phyloP scores from a whole-genome alignment of 768 basidiomycete species.

The Trametes elegans region DNA sequence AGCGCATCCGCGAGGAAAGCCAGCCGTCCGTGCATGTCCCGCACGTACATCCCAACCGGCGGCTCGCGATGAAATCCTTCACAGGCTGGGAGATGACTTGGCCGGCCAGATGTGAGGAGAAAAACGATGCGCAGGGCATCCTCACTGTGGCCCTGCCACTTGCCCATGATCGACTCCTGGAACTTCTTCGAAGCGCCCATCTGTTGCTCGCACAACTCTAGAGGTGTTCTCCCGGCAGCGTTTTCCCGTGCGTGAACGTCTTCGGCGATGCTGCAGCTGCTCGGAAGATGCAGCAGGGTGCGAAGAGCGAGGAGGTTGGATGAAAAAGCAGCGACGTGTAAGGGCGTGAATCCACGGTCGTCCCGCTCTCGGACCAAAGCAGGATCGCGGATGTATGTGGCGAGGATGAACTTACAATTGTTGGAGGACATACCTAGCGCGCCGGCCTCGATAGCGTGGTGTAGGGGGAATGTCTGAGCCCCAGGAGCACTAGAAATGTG shows the following conservation, averaged over 20 bases:
- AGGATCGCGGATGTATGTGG: background rate
- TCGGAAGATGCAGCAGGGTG: slow-evolving; percentile 7
- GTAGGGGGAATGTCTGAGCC: slow-evolving; percentile 9
- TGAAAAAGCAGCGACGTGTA: slow-evolving; percentile 14
- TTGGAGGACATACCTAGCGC: background rate
- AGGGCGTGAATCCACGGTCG: slow-evolving; percentile 13
- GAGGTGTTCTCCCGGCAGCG: slow-evolving; percentile 6
- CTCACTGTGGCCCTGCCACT: background rate
- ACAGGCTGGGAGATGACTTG: background rate
- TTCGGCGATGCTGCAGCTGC: background rate
- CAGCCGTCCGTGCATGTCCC: slow-evolving; percentile 13
- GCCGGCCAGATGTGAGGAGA: slow-evolving; percentile 4
- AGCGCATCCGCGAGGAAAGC: slow-evolving; percentile 17
- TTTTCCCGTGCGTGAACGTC: slow-evolving; percentile 3
- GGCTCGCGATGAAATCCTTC: background rate
- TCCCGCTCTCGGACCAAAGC: slow-evolving; percentile 3
- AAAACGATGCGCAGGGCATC: slow-evolving; percentile 1
- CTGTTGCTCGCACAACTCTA: slow-evolving; percentile 11
- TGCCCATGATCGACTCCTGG: background rate
- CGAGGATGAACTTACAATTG: background rate
- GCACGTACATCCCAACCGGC: slow-evolving; percentile 14
- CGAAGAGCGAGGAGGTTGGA: background rate
- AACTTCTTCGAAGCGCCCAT: slow-evolving; percentile 2
- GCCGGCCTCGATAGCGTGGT: background rate
- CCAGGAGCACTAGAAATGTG: too few species aligned